Percentiles rank a stretch among this genome's conserved stretches.
phyloP scores from a whole-genome alignment of 140 eudicot species.

The Senecio squalidus region DNA sequence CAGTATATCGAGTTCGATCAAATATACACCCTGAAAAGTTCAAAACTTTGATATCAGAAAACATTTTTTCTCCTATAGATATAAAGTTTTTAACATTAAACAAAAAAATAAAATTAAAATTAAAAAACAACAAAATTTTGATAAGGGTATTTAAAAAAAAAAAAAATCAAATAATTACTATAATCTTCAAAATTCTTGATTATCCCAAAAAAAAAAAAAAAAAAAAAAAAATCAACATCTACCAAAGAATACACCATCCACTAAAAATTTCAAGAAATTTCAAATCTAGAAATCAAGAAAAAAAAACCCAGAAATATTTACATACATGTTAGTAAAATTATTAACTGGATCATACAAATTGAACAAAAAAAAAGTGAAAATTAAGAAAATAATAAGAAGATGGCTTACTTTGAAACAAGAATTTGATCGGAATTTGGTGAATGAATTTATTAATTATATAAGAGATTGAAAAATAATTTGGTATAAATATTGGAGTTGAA shows the following conservation, averaged over 20 bases:
- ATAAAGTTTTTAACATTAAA: not conserved
- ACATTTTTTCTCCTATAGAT: not conserved
- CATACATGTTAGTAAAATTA: slow-evolving; percentile 3
- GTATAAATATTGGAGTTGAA: too few species aligned
- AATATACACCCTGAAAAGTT: slow-evolving; percentile 13
- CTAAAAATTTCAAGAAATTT: not conserved
- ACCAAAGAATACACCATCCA: not conserved
- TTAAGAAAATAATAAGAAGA: slow-evolving; percentile 1
- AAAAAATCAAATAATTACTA: not conserved
- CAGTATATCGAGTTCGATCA: slow-evolving; percentile 18
- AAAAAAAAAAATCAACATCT: not conserved
- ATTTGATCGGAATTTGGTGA: slow-evolving; percentile 8
- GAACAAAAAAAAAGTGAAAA: not conserved
- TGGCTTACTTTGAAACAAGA: slow-evolving; percentile 15
- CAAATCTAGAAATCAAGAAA: slow-evolving; percentile 11
- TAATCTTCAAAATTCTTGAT: too few species aligned
- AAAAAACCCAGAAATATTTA: not conserved
- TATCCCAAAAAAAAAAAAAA: not conserved
- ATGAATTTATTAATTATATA: not conserved
- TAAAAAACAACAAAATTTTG: not conserved
- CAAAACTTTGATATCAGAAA: slow-evolving; percentile 20
- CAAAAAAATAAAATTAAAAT: slow-evolving; percentile 2
- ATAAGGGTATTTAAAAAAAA: not conserved
- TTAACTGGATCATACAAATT: slow-evolving; percentile 14
- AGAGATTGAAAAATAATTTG: not conserved